Evolutionary conservation across 129 eudicot genomes (phyloP).

Genomic region (Ambrosia artemisiifolia): DNA sequence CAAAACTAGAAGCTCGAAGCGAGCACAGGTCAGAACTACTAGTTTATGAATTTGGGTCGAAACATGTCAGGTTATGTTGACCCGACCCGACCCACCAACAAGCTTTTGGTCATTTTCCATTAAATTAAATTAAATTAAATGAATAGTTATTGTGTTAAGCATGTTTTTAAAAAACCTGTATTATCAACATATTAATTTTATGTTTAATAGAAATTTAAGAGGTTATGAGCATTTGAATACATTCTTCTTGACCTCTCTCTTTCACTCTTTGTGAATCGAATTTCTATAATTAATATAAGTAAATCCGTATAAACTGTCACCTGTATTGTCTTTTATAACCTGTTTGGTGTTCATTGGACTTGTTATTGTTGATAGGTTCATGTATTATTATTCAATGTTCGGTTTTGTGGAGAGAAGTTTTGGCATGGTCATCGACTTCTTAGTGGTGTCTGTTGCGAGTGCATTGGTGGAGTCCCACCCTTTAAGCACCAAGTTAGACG

Average conservation of each 20-base stretch:
- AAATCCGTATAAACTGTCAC: not conserved
- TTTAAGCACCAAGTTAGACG: conserved; percentile 71
- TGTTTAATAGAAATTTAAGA: not conserved
- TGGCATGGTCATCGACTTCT: conserved; percentile 51
- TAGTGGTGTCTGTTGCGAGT: conserved; percentile 55
- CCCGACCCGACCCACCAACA: not conserved
- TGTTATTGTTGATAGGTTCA: conserved; percentile 46
- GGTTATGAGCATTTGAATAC: not conserved
- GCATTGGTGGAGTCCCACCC: conserved; percentile 88
- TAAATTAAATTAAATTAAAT: not conserved
- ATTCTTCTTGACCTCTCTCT: not conserved
- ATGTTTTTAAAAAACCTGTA: not conserved
- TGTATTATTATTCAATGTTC: conserved; percentile 70
- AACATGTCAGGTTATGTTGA: no score
- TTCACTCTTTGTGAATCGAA: not conserved
- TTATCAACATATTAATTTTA: not conserved
- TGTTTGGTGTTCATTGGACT: not conserved
- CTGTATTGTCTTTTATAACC: not conserved
- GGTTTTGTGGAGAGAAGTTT: conserved; percentile 63
- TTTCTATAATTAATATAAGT: no score
- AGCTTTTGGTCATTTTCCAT: not conserved
- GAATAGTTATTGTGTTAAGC: not conserved
- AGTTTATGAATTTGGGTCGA: not conserved
- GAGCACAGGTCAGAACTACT: not conserved
- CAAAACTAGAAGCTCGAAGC: not conserved